Base-by-base conservation (phyloP, 495 filamentous ascomycete species). In the Zalerion maritima region DNA sequence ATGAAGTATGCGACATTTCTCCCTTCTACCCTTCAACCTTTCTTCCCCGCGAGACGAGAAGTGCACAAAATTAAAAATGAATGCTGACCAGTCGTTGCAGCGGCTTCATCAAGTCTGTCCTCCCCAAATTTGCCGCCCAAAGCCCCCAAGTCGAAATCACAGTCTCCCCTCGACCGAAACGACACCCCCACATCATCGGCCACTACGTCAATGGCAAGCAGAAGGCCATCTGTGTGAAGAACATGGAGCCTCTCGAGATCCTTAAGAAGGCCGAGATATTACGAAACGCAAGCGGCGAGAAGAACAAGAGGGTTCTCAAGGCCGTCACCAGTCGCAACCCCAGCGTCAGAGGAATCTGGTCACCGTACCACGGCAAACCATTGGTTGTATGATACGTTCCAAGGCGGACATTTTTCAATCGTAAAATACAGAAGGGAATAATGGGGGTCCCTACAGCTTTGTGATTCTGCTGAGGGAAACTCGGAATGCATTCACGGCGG, bases 341-440 rank as follows among this genome's bases (percentile, higher is more conserved):
- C 54, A 85, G 83, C 57, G 84, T 94, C 9, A 75, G 89, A 61
- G 89, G 89, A 34, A 71, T 96, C 38, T 97, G 87, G 85, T 78
- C 73, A 60, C 85, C 85, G 23, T 93, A 80, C 50, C 89, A 96
- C 54, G 84, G 86, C 34, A 46, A 51, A 9, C 59, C 59, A 5
- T 49, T 62, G 52, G 24, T 28, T 29, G 54, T 65, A 41, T 65
- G 50, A n/a, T n/a, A n/a, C n/a, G n/a, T n/a, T n/a, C n/a, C n/a
- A n/a, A n/a, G n/a, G n/a, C n/a, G n/a, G n/a, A n/a, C n/a, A n/a
- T n/a, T n/a, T n/a, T n/a, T n/a, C n/a, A n/a, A n/a, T n/a, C n/a
- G n/a, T n/a, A n/a, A n/a, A n/a, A n/a, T n/a, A n/a, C n/a, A n/a
- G n/a, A n/a, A n/a, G n/a, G n/a, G n/a, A n/a, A n/a, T n/a, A n/a